Conservation (phyloP, 345 rosid species). For the Carallia brachiata region DNA sequence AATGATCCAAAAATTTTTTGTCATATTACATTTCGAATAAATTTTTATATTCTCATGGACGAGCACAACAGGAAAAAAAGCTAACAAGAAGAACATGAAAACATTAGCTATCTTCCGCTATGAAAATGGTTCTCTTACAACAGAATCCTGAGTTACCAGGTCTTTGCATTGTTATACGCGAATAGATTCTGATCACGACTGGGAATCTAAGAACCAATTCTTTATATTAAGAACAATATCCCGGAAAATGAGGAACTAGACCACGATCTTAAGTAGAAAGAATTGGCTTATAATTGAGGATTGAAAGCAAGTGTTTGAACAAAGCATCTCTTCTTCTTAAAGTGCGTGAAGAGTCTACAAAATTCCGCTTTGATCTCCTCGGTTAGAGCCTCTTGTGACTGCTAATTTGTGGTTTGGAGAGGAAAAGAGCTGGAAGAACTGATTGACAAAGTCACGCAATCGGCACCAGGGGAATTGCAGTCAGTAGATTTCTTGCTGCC, state of each 20-base stretch:
- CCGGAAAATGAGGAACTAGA: not conserved
- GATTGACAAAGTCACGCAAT: conserved; percentile 17
- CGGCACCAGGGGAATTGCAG: not conserved
- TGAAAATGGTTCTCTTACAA: no score
- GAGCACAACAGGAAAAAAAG: no score
- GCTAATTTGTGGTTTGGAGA: conserved; percentile 22
- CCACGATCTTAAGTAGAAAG: not conserved
- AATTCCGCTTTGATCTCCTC: not conserved
- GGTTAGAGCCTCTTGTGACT: not conserved
- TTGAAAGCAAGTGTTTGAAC: not conserved
- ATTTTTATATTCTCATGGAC: no score
- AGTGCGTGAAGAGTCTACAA: not conserved
- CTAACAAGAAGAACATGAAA: no score
- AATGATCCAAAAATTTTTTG: no score
- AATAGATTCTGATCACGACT: not conserved
- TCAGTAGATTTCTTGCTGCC: conserved; percentile 14
- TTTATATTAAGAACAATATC: not conserved
- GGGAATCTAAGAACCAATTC: not conserved
- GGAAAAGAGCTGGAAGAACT: conserved; percentile 22
- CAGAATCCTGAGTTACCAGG: not conserved
- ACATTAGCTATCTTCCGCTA: no score
- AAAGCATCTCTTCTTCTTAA: not conserved
- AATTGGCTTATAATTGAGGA: not conserved
- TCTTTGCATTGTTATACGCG: not conserved
- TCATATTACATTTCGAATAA: no score